Evolutionary conservation across 2,329 filamentous ascomycete species (phyloP), one percentile per base, ranked within the genome.

Genomic region (Hortaea sp.): DNA sequence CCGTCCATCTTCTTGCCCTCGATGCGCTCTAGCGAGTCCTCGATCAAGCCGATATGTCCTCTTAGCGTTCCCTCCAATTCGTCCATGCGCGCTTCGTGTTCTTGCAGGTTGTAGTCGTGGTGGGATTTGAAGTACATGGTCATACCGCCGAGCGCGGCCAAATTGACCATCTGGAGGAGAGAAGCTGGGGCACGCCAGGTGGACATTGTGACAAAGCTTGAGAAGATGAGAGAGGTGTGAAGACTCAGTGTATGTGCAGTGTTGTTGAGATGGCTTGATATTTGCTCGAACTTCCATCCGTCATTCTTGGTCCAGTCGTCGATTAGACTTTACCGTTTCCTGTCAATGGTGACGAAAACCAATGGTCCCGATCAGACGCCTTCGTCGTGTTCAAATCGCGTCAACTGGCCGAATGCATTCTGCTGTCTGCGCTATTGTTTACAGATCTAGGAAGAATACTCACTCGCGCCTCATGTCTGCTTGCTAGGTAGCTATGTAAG

Each of bases 1-100:
- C 60, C 54, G 48, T 62, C 57, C 35, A 58, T 56, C 41, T 62
- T 60, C 50, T 66, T 68, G 27, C 66, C 64, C 50, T 74, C 70
- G n/a, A 73, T 52, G 5, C 68, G 55, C 49, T 72, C 68, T 20
- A 72, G 50, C 5, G 65, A 59, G 32, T 72, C 70, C 50, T 74
- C 69, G 38, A 73, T 73, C 12, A 72, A 42, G 1, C 69, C 69
- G 48, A 72, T 71, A 47, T 73, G 70, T 2, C 69, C 69, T 47
- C 69, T 53, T 32, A 73, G 48, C 10, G 69, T 73, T 5, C 70
- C 69, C 52, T 73, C 70, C 2, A 73, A 61, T 46, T 72, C 69
- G 43, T 73, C 69, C 52, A 71, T 63, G 7, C 69, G 65, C 3
- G 71, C 69, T 58, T 73, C 71, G 52, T 70, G 65, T 49, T 74